Evolutionary conservation across 2,329 filamentous ascomycete genomes (phyloP).

Genomic region (Stenocarpella maydis): DNA sequence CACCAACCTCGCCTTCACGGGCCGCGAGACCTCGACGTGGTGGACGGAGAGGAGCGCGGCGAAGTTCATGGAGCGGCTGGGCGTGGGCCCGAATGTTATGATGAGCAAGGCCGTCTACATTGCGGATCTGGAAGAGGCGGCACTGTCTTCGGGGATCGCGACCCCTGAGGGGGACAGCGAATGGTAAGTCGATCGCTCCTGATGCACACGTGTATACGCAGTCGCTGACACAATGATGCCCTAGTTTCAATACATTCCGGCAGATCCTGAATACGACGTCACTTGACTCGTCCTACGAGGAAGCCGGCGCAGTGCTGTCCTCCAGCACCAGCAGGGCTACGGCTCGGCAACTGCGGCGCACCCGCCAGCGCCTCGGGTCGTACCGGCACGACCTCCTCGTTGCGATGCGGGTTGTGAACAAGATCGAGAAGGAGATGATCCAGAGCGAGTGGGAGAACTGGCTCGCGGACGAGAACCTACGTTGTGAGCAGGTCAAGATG

Average conservation of each 20-base stretch:
- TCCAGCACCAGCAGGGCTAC: constrained; percentile 60
- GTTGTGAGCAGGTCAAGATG: constrained; percentile 71
- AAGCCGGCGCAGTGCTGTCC: constrained; percentile 57
- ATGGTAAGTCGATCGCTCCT: constrained; percentile 49
- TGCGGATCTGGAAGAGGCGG: constrained; percentile 76
- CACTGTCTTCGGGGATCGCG: constrained; percentile 47
- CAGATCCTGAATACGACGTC: constrained; percentile 65
- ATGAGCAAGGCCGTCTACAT: constrained; percentile 91
- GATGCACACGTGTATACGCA: no score
- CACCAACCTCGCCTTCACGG: constrained; percentile 78
- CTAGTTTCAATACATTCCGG: constrained; percentile 68
- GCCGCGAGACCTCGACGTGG: constrained; percentile 78
- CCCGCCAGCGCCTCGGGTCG: constrained; percentile 81
- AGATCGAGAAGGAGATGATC: constrained; percentile 85
- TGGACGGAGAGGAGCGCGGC: constrained; percentile 84
- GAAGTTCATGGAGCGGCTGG: constrained; percentile 82
- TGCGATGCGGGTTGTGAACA: constrained; percentile 88
- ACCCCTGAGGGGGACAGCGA: constrained; percentile 55
- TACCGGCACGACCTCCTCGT: constrained; percentile 93
- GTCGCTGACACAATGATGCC: not conserved
- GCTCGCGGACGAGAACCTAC: constrained; percentile 79
- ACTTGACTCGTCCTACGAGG: constrained; percentile 64
- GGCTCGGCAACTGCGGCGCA: constrained; percentile 74
- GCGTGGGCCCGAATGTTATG: constrained; percentile 77
- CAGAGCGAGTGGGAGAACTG: constrained; percentile 93